Evolutionary conservation across 1,284 basidiomycete genomes (phyloP).

Genomic region (Taiwanofungus camphoratus): DNA sequence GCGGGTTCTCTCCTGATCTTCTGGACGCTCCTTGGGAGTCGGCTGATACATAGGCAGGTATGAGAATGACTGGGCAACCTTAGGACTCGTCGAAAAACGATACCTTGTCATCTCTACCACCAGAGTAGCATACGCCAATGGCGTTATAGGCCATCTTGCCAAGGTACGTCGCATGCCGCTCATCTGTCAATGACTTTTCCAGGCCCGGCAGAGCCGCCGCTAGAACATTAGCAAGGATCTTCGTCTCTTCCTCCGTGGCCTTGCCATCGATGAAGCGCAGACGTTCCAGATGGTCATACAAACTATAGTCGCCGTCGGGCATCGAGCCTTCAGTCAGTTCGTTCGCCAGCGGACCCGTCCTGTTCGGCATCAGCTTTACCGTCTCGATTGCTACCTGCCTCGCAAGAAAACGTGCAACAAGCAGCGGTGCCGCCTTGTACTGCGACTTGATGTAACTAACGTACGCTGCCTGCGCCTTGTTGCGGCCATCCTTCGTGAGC

Average conservation of each 20-base stretch:
- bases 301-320: conserved; percentile 46
- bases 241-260: conserved; percentile 42
- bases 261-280: conserved; percentile 55
- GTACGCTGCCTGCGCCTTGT: conserved; percentile 53
- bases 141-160: conserved; percentile 74
- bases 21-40: conserved; percentile 42
- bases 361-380: conserved; percentile 41
- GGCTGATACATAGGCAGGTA: too few relatives aligned
- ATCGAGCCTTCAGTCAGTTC: conserved; percentile 38
- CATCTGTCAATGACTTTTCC: conserved; percentile 60
- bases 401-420: conserved; percentile 66
- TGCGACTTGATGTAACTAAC: conserved; percentile 46
- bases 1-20: conserved; percentile 65
- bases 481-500: conserved; percentile 38
- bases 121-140: conserved; percentile 59
- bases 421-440: conserved; percentile 41
- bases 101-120: conserved; percentile 68
- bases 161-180: conserved; percentile 53
- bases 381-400: conserved; percentile 65
- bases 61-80: too few relatives aligned
- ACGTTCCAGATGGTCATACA: conserved; percentile 73
- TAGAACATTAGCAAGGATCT: conserved; percentile 52
- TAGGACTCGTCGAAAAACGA: too few relatives aligned
- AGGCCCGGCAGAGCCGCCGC: conserved; percentile 61
- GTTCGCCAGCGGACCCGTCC: conserved; percentile 19